Base-by-base conservation (phyloP, 1,139 yeast genomes). In the Saccharomyces hybrid region DNA sequence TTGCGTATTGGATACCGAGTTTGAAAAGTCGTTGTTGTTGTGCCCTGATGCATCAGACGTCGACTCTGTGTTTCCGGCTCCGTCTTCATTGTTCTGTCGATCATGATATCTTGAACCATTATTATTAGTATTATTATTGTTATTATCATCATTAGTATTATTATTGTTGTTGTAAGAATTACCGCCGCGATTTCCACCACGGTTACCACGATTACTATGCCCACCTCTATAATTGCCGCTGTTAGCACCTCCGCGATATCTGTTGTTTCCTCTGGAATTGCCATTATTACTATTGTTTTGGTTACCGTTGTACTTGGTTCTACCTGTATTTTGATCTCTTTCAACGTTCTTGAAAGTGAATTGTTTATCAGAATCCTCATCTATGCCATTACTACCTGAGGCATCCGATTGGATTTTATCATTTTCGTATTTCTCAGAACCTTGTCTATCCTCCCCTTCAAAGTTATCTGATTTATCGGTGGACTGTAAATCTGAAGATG, bases 281-380 rank as follows among this genome's bases (percentile, higher is more conserved):
- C 57, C 57, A 34, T 57, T 53, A 47, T 19, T 19, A 19, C 49
- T 53, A 29, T 58, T 58, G 23, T 59, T 57, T 19, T 56, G 47
- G 25, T 46, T 44, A 23, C 58, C 53, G 31, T 50, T 47, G 26
- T 38, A 46, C 26, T 42, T 47, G 28, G 34, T 51, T 44, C 31
- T 47, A 38, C 44, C 41, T 14, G 3, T 32, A 13, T 41, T 46
- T 23, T 53, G 51, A 23, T 53, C 54, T 46, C 59, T 57, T 16
- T 58, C 58, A 14, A 49, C 48, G 44, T 61, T 56, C 49, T 58
- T 60, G 52, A 57, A 60, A 32, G 58, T 56, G 29, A 58, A 59
- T 26, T 47, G 38, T 44, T 54, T 55, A 9, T 26, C 49, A 19
- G 44, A 14, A 27, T 25, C 47, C 6, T 32, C 7, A 9, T 28